These are phyloP conservation scores for Tetrapyrgos nigripes DNA, from an alignment of 1,284 basidiomycete genomes.

Conservation along the genomic window DNA sequence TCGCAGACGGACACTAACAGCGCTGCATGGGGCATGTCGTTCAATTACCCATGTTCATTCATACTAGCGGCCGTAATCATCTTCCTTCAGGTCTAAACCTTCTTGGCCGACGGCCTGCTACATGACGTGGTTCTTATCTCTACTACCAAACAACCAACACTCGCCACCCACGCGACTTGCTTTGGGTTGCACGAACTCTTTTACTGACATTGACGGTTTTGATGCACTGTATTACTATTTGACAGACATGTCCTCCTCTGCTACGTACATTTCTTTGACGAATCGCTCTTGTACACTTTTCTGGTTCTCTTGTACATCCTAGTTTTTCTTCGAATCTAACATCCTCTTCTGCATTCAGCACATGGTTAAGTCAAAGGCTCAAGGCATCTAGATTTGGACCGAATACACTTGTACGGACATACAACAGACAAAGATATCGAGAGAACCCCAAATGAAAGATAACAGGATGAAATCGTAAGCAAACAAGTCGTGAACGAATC, in stretches of 20 bases:
- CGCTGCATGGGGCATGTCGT: neutral
- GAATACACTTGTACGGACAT: too few species aligned
- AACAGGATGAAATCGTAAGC: too few species aligned
- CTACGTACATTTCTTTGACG: neutral
- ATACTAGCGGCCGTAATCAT: neutral
- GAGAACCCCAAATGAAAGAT: too few species aligned
- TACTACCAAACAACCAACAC: neutral
- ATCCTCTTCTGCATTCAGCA: too few species aligned
- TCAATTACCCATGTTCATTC: neutral
- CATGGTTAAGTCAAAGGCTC: too few species aligned
- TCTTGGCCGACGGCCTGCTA: neutral
- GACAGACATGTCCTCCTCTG: too few species aligned
- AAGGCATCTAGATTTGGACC: too few species aligned
- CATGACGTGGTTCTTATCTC: slow-evolving; percentile 4
- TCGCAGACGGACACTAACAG: neutral
- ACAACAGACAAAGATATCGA: too few species aligned
- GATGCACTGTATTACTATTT: too few species aligned
- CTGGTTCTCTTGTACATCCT: neutral
- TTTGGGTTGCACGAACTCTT: neutral
- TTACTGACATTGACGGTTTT: neutral
- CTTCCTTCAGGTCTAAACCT: neutral
- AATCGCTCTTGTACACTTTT: too few species aligned
- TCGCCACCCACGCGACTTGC: too few species aligned
- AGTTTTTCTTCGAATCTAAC: neutral
- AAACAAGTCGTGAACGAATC: too few species aligned